phyloP scores from a whole-genome alignment of 768 basidiomycete genomes.

The Lepiota brunneoincarnata region DNA sequence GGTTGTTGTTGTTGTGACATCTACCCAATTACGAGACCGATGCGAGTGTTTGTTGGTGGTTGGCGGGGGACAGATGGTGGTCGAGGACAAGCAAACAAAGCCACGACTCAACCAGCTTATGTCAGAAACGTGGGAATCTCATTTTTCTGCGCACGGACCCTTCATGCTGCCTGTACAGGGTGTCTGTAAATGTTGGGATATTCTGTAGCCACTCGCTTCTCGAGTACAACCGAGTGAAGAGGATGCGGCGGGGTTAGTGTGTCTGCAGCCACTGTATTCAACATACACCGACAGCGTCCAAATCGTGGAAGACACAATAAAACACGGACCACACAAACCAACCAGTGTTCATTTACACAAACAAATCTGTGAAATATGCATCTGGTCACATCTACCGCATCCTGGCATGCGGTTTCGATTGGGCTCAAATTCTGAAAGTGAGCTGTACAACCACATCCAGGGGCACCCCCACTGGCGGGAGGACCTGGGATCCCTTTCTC shows the following conservation, averaged over 20 bases:
- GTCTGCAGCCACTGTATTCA: conserved; percentile 52
- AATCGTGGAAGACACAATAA: conserved; percentile 74
- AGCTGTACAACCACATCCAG: too few species aligned
- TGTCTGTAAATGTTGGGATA: conserved; percentile 1
- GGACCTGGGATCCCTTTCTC: too few species aligned
- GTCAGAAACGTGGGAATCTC: conserved; percentile 60
- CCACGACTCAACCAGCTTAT: conserved; percentile 44
- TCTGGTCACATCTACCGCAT: neutral
- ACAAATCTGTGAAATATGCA: conserved; percentile 24
- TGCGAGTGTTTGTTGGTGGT: conserved; percentile 35
- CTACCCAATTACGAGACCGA: conserved; percentile 23
- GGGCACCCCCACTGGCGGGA: too few species aligned
- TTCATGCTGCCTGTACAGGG: neutral
- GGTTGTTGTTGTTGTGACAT: conserved; percentile 54
- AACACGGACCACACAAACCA: conserved; percentile 59
- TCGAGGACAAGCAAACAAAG: conserved; percentile 42
- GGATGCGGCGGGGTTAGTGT: conserved; percentile 41
- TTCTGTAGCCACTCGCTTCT: conserved; percentile 1
- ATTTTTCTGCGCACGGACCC: conserved; percentile 57
- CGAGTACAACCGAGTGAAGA: conserved; percentile 28
- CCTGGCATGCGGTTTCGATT: too few species aligned
- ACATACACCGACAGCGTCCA: conserved; percentile 66
- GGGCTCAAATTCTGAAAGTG: too few species aligned
- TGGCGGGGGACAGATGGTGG: conserved; percentile 42
- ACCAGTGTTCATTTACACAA: conserved; percentile 44